Percentiles rank a stretch among this genome's conserved stretches.
phyloP scores from a whole-genome alignment of 192 early-diverging fungal species.

The Backusella morwellensis region DNA sequence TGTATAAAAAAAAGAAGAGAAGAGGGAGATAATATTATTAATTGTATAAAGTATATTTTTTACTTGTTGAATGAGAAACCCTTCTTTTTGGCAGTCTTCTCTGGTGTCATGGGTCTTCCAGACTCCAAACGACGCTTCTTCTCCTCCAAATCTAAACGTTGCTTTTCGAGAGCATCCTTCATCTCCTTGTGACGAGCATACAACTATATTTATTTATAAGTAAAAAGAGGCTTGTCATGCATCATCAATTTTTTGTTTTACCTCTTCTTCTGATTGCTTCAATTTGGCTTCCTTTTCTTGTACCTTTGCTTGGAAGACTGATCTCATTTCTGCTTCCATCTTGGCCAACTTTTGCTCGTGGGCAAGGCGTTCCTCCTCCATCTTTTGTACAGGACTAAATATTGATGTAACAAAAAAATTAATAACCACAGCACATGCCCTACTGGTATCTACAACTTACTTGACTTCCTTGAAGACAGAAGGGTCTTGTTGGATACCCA shows the following conservation, averaged over 20 bases:
- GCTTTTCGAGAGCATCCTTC: slow-evolving; percentile 97
- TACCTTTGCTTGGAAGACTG: slow-evolving; percentile 99
- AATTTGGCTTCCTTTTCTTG: slow-evolving; percentile 99
- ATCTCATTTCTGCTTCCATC: slow-evolving; percentile 99
- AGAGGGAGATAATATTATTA: not conserved
- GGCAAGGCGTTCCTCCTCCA: slow-evolving; percentile 89
- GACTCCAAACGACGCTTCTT: slow-evolving; percentile 89
- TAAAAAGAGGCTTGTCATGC: not conserved
- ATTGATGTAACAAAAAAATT: not conserved
- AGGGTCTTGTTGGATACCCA: slow-evolving; percentile 84
- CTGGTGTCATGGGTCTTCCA: slow-evolving; percentile 69
- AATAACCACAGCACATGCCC: not conserved
- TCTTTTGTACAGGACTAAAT: slow-evolving; percentile 54
- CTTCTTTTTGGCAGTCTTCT: slow-evolving; percentile 69
- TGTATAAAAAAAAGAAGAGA: not conserved
- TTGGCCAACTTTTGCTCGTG: slow-evolving; percentile 97
- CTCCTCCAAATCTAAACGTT: slow-evolving; percentile 92
- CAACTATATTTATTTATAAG: slow-evolving; percentile 42
- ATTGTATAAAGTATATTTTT: slow-evolving; percentile 10
- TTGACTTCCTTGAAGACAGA: slow-evolving; percentile 81
- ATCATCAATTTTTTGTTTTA: not conserved
- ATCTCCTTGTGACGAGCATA: slow-evolving; percentile 98
- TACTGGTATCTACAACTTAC: slow-evolving; percentile 36
- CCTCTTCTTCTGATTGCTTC: slow-evolving; percentile 95
- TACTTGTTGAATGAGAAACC: slow-evolving; percentile 67